A percentile compares a stretch with the other conserved stretches of the same genome.
Conservation (phyloP, 2,329 filamentous ascomycete species). For the Colletotrichum gloeosporioides region DNA sequence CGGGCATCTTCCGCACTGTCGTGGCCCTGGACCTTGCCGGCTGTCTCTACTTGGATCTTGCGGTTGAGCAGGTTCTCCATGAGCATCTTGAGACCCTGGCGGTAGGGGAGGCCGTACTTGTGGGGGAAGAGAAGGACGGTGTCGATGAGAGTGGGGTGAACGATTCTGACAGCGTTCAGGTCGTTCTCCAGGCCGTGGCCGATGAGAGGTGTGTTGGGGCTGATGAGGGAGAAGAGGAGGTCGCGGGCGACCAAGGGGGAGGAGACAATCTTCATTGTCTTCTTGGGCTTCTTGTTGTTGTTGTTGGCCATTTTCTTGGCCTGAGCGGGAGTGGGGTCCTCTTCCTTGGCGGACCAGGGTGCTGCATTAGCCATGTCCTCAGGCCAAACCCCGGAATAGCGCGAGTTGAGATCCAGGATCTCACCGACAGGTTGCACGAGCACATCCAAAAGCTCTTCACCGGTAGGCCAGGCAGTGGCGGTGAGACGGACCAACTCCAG, state of each 20-base stretch:
- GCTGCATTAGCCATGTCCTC: conserved; percentile 76
- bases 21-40: conserved; percentile 66
- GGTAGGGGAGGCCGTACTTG: conserved; percentile 74
- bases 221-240: conserved; percentile 77
- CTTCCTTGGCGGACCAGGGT: conserved; percentile 49
- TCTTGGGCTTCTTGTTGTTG: conserved; percentile 30
- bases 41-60: conserved; percentile 77
- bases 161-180: conserved; percentile 81
- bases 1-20: conserved; percentile 92
- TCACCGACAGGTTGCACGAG: conserved; percentile 85
- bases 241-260: conserved; percentile 77
- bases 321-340: conserved; percentile 20
- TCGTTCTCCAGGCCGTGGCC: conserved; percentile 97
- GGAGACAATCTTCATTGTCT: conserved; percentile 72
- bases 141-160: conserved; percentile 86
- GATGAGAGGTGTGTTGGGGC: conserved; percentile 81
- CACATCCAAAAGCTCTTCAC: conserved; percentile 78
- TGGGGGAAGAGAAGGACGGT: conserved; percentile 87
- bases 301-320: conserved; percentile 23
- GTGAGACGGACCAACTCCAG: conserved; percentile 91
- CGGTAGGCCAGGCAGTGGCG: conserved; percentile 84
- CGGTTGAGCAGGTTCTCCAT: conserved; percentile 72
- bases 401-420: conserved; percentile 88
- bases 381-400: conserved; percentile 85
- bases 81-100: conserved; percentile 79